Evolutionary conservation across 2,329 filamentous ascomycete species (phyloP), one percentile per base, ranked within the genome.

Genomic region (Nigrospora osmanthi): DNA sequence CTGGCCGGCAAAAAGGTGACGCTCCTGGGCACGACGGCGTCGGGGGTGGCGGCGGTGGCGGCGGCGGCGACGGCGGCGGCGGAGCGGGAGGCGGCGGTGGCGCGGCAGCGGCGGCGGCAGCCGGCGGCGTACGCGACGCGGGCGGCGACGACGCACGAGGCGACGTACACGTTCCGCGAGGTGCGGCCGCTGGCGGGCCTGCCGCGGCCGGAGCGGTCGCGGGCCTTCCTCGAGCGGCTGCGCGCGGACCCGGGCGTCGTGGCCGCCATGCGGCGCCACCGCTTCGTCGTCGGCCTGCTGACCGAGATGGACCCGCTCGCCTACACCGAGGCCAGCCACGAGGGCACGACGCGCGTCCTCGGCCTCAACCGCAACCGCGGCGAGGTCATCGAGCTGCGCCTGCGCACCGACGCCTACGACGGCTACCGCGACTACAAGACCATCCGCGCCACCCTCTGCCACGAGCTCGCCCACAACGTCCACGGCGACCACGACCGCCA

Each of bases 271-370:
- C 72, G 77, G 14, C 83, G 82, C 55, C 90, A 95, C 69, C 78
- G 82, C 51, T 96, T 95, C 70, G 79, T 76, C 16, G 93, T 98
- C 1, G 84, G 84, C 0, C 66, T 97, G 3, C 73, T 98, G 23
- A 96, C 90, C 0, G 93, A 98, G 66, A 97, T 98, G 91, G 87
- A 98, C 56, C 93, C 93, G 0, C 74, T 83, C 0, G 76, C 83
- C 53, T 81, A 96, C 64, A 96, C 90, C 0, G 63, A 75, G 50
- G 64, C 71, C 1, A 87, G 79, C 4, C 84, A 87, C 57, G 85
- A 93, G 56, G 77, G 78, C 39, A 76, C 75, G n/a, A 82, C 82
- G 41, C 77, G 88, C 38, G 90, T 87, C 2, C 67, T 97, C 0
- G 93, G 93, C 0, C 63, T 97, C 35, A 98, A 98, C 60, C 74